Conservation (phyloP, 148 eudicot genomes). For the Cornus kousa region DNA sequence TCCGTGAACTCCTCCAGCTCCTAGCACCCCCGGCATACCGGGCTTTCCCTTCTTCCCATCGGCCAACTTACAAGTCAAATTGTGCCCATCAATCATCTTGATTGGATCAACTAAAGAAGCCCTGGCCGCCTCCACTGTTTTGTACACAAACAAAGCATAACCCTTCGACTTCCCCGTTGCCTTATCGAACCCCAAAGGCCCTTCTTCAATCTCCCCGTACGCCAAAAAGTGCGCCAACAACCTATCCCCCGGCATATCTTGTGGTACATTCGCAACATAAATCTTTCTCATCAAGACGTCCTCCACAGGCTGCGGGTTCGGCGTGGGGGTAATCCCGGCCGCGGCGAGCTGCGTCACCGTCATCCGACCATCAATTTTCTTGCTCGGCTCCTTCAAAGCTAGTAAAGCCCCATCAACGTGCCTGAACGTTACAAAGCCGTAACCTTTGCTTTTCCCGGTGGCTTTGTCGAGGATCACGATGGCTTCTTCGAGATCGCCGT, state of each 20-base stretch:
- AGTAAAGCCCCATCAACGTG: conserved; percentile 67
- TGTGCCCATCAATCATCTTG: conserved; percentile 62
- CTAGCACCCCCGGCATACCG: neutral
- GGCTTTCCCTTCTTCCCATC: conserved; percentile 71
- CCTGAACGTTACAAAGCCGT: conserved; percentile 60
- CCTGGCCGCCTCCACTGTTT: conserved; percentile 57
- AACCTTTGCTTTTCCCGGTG: conserved; percentile 65
- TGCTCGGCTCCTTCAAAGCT: conserved; percentile 72
- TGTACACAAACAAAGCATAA: conserved; percentile 75
- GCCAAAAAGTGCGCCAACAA: conserved; percentile 44
- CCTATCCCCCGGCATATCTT: conserved; percentile 59
- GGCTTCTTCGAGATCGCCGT: conserved; percentile 72
- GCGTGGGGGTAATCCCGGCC: conserved; percentile 30
- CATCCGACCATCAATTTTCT: conserved; percentile 70
- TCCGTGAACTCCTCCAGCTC: conserved; percentile 23
- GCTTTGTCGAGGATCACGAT: conserved; percentile 64
- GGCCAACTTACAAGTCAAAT: conserved; percentile 60
- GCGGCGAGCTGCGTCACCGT: conserved; percentile 61
- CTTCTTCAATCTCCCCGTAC: conserved; percentile 78
- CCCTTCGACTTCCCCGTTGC: conserved; percentile 73
- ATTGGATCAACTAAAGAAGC: conserved; percentile 53
- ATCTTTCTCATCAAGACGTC: conserved; percentile 63
- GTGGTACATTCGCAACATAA: conserved; percentile 67
- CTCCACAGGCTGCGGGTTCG: conserved; percentile 1
- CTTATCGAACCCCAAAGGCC: conserved; percentile 84